A percentile compares a stretch with the other conserved stretches of the same genome.
These are phyloP conservation scores for Spergularia azorica DNA, from an alignment of 179 eudicot genomes.

Conservation along the genomic window DNA sequence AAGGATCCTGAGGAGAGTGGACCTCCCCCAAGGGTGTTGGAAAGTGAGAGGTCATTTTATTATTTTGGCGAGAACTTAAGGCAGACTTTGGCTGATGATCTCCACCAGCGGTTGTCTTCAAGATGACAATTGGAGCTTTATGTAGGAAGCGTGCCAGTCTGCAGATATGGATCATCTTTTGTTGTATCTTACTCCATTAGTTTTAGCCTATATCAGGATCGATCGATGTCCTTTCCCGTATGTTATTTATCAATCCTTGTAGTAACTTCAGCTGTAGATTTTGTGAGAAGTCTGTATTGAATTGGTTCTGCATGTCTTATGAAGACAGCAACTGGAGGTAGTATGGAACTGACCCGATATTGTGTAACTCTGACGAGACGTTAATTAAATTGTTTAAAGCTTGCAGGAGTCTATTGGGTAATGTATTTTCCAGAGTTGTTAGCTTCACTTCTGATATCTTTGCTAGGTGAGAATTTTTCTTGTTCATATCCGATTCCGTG, in stretches of 20 bases:
- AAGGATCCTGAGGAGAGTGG: constrained; percentile 85
- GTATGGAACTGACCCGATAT: neutral
- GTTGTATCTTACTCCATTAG: neutral
- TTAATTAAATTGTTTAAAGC: neutral
- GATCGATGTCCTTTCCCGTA: neutral
- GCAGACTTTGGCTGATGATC: constrained; percentile 91
- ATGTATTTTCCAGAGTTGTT: neutral
- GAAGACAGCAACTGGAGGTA: neutral
- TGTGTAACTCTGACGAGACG: neutral
- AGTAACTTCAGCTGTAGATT: neutral
- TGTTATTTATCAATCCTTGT: neutral
- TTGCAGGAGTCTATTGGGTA: neutral
- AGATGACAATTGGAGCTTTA: constrained; percentile 38
- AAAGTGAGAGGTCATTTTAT: constrained; percentile 65
- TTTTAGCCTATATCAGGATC: neutral
- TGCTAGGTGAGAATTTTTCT: neutral
- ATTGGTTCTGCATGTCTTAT: neutral
- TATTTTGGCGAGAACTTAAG: constrained; percentile 78
- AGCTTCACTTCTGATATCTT: neutral
- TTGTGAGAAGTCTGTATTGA: neutral
- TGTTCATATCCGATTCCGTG: neutral
- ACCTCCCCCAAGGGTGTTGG: constrained; percentile 65
- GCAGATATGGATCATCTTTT: neutral
- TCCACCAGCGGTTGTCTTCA: constrained; percentile 71
- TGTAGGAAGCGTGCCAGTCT: constrained; percentile 3